Base-by-base conservation (phyloP, 208 protist species). In the Crithidia fasciculata region DNA sequence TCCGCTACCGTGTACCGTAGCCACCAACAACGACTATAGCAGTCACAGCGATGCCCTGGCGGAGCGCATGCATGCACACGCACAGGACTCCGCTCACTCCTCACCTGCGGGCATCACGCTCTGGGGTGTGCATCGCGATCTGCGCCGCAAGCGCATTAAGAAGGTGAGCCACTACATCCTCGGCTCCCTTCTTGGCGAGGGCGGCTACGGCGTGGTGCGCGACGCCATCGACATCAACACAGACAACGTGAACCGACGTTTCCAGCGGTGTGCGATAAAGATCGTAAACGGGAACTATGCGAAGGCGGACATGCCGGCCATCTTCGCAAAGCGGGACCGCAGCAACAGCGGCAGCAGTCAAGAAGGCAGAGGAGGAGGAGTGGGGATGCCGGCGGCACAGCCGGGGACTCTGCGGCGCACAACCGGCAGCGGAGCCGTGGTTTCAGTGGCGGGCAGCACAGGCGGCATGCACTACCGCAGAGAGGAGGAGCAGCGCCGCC, bases 111-210 rank as follows among this genome's bases (percentile, higher is more conserved):
- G 68, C 4, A 78, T 95, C 19, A 92, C 89, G 36, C 72, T 95
- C 0, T 69, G 81, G 73, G 74, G 79, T 5, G 83, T 88, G 19
- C 71, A 64, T 19, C 39, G 61, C 40, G 74, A 85, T 40, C 73
- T 88, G 3, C 83, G 90, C 16, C 80, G 85, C 15, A 96, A 96
- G 76, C 87, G 87, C 40, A 81, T 95, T 43, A 96, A 96, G 76
- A 81, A 88, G 63, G 88, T 96, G 12, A 91, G 83, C 54, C 79
- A 82, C 70, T 96, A 96, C 76, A 85, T 96, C 52, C 77, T 96
- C 10, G 92, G 92, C 15, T 80, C 87, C 4, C 70, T 96, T 18
- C 76, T 94, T 10, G 92, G 92, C 2, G 92, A 96, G 62, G 92
- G 92, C 44, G 69, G 76, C 37, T 91, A 87, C 74, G 87, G 89